Evolutionary conservation across 331 rosid species (phyloP).

Genomic region (Phaseolus coccineus): DNA sequence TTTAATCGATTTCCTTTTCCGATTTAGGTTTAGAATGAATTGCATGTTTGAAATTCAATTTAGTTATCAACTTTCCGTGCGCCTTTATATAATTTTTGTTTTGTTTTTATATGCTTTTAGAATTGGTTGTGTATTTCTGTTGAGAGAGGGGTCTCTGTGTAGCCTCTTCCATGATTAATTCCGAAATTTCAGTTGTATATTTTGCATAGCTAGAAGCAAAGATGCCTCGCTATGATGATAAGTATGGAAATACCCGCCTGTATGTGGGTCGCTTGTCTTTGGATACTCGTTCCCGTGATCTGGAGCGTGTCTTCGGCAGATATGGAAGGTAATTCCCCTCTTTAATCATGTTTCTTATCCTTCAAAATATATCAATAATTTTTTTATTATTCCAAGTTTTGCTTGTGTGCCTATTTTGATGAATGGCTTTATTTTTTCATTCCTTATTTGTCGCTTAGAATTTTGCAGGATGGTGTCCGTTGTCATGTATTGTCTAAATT

Average conservation of each 20-base stretch:
- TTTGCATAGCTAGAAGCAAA: constrained; percentile 43
- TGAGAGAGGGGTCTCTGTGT: background rate
- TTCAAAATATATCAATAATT: background rate
- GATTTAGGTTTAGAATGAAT: background rate
- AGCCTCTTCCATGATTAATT: background rate
- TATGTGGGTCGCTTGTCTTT: constrained; percentile 80
- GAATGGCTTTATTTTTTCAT: background rate
- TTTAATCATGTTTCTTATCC: background rate
- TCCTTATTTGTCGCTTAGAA: background rate
- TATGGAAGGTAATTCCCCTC: constrained; percentile 71
- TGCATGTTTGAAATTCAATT: background rate
- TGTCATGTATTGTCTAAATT: background rate
- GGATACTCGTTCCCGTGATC: constrained; percentile 79
- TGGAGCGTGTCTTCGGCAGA: constrained; percentile 73
- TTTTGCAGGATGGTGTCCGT: background rate
- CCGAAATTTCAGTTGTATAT: background rate
- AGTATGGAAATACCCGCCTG: constrained; percentile 78
- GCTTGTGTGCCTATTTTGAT: background rate
- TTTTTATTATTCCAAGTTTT: background rate
- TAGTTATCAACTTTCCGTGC: background rate
- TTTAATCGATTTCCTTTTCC: background rate
- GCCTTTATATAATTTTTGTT: too few species aligned
- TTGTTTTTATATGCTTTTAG: background rate
- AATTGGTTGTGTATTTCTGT: background rate
- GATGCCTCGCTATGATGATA: constrained; percentile 86